These are phyloP conservation scores for Hyaloraphidium curvatum DNA, from an alignment of 192 early-diverging fungal genomes.

Conservation along the genomic window DNA sequence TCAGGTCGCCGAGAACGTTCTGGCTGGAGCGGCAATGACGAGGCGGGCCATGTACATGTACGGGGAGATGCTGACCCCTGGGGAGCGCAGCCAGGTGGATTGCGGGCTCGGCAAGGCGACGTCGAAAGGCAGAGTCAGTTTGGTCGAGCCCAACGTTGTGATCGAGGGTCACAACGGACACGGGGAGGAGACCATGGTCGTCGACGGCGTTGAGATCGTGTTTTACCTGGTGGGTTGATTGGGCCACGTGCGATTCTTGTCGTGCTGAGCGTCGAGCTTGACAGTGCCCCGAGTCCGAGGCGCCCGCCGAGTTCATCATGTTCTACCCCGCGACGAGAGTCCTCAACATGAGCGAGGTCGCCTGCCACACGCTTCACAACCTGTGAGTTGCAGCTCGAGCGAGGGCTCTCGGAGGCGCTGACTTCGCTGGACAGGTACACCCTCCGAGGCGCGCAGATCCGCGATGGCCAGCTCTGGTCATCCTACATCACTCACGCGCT, in stretches of 20 bases:
- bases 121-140: not conserved
- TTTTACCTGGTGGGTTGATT: not conserved
- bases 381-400: not conserved
- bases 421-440: not conserved
- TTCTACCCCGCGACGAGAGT: not conserved
- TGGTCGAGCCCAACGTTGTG: not conserved
- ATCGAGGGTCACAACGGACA: no score
- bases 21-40: not conserved
- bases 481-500: not conserved
- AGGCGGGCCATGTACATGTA: not conserved
- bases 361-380: not conserved
- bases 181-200: not conserved
- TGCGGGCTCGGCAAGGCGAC: not conserved
- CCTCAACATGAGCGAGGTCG: not conserved
- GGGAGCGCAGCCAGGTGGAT: not conserved
- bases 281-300: not conserved
- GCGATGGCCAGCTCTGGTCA: not conserved
- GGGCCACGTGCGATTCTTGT: no score
- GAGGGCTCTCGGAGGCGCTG: no score
- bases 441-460: not conserved
- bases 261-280: no score
- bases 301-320: not conserved
- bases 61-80: not conserved
- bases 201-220: not conserved
- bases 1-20: not conserved